These are phyloP conservation scores for Suaeda aralocaspica DNA, from an alignment of 148 eudicot genomes.

Conservation along the genomic window DNA sequence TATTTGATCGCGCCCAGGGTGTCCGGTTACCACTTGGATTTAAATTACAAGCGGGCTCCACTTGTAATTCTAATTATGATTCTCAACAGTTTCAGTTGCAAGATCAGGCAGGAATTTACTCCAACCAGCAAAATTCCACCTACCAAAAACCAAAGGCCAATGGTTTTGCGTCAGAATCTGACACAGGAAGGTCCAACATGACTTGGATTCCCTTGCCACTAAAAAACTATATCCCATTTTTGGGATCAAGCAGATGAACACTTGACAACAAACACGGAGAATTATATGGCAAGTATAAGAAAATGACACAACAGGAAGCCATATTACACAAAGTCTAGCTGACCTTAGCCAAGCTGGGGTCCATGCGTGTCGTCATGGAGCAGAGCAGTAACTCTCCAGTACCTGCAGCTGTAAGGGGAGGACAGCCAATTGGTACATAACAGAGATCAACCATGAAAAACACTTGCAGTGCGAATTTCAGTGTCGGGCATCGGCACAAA, in stretches of 20 bases:
- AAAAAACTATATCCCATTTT: not conserved
- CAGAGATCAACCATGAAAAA: too few relatives aligned
- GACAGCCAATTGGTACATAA: not conserved
- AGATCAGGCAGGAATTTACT: slow-evolving; percentile 15
- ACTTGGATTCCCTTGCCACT: not conserved
- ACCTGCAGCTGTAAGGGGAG: not conserved
- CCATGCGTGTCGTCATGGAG: not conserved
- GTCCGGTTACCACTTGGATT: not conserved
- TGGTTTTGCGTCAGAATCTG: not conserved
- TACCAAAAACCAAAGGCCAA: not conserved
- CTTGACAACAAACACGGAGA: not conserved
- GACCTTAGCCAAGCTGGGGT: not conserved
- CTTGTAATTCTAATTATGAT: slow-evolving; percentile 17
- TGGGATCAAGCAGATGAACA: not conserved
- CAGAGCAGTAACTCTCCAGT: not conserved
- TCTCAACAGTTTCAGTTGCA: slow-evolving; percentile 20
- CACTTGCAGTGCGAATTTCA: too few relatives aligned
- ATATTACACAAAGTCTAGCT: not conserved
- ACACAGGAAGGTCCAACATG: not conserved
- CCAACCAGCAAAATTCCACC: not conserved
- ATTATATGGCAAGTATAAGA: slow-evolving; percentile 15
- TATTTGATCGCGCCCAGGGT: not conserved
- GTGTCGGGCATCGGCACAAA: too few relatives aligned
- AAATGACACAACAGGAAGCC: slow-evolving; percentile 15
- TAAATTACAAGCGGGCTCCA: slow-evolving; percentile 15